Conservation (phyloP, 23 red algal species). For the Gracilaria caudata region DNA sequence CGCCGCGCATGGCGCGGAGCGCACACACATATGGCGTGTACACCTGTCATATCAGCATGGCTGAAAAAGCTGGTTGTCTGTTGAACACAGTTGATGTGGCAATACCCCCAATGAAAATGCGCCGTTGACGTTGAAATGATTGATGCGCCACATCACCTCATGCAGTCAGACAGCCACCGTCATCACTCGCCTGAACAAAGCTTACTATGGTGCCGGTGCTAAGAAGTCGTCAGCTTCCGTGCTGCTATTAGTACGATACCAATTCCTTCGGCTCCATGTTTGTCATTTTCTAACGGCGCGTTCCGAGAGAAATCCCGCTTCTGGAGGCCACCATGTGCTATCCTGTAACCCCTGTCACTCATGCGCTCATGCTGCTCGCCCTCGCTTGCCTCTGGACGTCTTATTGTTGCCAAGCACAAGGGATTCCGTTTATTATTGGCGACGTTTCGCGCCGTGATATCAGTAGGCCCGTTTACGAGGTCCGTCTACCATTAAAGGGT, state of each 20-base stretch:
- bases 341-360: neutral
- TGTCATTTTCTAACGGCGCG: neutral
- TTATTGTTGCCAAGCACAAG: neutral
- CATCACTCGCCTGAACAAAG: neutral
- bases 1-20: neutral
- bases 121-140: conserved; percentile 1
- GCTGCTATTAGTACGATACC: too few relatives aligned
- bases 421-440: conserved; percentile 33
- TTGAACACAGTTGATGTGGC: neutral
- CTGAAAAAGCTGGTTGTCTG: neutral
- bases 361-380: neutral
- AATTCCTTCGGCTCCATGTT: too few relatives aligned
- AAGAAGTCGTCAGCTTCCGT: too few relatives aligned
- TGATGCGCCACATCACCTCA: neutral
- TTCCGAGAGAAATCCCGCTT: neutral
- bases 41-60: neutral
- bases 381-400: neutral
- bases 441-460: conserved; percentile 52
- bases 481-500: conserved; percentile 26
- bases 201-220: too few relatives aligned
- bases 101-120: neutral
- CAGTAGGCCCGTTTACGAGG: conserved; percentile 41
- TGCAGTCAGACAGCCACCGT: neutral
- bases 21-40: neutral
- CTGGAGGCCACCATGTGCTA: neutral